Evolutionary conservation across 352 stramenopile species (phyloP), one percentile per base, ranked within the genome.

Genomic region (Phytophthora syringae): DNA sequence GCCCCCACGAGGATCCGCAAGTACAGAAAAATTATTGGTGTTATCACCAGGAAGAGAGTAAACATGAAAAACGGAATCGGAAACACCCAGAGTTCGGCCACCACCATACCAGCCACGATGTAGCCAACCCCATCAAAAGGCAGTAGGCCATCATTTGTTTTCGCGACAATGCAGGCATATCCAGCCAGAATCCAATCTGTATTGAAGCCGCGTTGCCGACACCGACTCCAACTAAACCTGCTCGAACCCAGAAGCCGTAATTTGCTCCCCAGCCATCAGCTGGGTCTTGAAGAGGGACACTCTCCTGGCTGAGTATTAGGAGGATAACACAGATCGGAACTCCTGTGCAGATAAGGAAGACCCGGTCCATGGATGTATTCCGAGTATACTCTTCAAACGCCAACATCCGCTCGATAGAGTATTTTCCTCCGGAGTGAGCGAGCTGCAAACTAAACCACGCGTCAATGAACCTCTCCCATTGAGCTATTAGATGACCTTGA

Each of bases 171-270:
- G 58, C 18, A 27, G 64, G 52, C 32, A 72, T 37, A 15, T 64
- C 51, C 0, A 72, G 37, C 45, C 51, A 68, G 21, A 60, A 58
- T 30, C 20, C n/a, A n/a, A 68, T 48, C 18, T 68, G 43, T 36
- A 54, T 64, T 2, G 37, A 53, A 4, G 48, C 36, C 9, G 50
- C 64, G 27, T 68, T 59, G 20, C 58, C 58, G 7, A 68, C 12
- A 2, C 36, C 37, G 30, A 64, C 43, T 0, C 58, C 64, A 47
- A 54, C 52, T 2, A 68, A 4, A 1, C 28, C 58, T 10, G 36
- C 64, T 28, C 64, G 58, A 47, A 72, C 11, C 64, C 64, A 72
- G 32, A 72, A 72, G 5, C 64, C 64, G n/a, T 60, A 51, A 11
- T 72, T 72, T 24, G 2, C 5, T 44, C 37, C 12, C 64, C 64